phyloP scores from a whole-genome alignment of 345 rosid species.

The Cardamine occulta region DNA sequence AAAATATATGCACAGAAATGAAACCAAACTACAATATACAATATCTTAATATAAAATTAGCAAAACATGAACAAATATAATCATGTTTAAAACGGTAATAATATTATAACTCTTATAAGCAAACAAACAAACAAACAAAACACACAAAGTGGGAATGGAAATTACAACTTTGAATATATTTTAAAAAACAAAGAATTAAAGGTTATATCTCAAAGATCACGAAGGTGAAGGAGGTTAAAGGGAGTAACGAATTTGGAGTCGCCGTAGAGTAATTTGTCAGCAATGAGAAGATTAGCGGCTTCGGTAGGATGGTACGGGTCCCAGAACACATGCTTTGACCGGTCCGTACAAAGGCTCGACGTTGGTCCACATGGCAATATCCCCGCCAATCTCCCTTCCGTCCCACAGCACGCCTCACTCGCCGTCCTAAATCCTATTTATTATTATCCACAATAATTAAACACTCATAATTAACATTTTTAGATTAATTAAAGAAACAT shows the following conservation, averaged over 20 bases:
- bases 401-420: constrained; percentile 79
- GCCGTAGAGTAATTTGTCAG: constrained; percentile 65
- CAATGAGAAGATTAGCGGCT: constrained; percentile 71
- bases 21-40: neutral
- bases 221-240: constrained; percentile 70
- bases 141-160: neutral
- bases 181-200: neutral
- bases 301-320: constrained; percentile 91
- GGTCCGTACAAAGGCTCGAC: constrained; percentile 66
- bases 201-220: constrained; percentile 48
- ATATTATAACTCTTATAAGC: neutral
- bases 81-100: neutral
- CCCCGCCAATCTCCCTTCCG: constrained; percentile 79
- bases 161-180: neutral
- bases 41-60: neutral
- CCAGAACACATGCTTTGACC: constrained; percentile 82
- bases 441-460: neutral
- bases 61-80: neutral
- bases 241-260: constrained; percentile 58
- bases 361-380: constrained; percentile 88
- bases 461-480: neutral
- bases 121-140: neutral
- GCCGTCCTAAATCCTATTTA: constrained; percentile 70
- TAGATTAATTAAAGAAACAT: neutral
- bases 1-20: neutral